phyloP scores from a whole-genome alignment of 208 protist species.

The Trypanosoma mega region DNA sequence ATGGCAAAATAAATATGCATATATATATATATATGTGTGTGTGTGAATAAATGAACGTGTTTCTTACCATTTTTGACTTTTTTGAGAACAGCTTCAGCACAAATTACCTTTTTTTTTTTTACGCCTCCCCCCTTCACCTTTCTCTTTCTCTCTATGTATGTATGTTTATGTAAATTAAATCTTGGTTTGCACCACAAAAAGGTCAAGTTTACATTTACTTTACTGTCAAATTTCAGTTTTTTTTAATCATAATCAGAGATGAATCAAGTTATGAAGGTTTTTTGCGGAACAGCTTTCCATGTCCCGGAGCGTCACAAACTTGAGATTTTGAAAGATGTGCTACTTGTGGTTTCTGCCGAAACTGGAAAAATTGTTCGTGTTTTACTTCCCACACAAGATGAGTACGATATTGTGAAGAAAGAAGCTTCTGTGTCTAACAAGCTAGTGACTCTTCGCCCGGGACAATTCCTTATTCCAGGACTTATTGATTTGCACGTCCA shows the following conservation, averaged over 20 bases:
- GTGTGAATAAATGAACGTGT: conserved; percentile 6
- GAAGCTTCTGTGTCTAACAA: conserved; percentile 27
- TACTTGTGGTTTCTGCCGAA: conserved; percentile 38
- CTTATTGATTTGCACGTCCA: conserved; percentile 95
- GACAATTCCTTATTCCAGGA: conserved; percentile 83
- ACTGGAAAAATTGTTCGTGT: conserved; percentile 48
- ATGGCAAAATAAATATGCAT: conserved; percentile 15
- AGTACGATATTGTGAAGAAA: conserved; percentile 21
- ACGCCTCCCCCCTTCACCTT: too few species aligned
- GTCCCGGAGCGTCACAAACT: conserved; percentile 39
- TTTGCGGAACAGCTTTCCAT: conserved; percentile 58
- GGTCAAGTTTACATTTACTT: conserved; percentile 14
- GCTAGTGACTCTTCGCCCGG: conserved; percentile 33
- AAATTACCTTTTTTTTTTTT: too few species aligned
- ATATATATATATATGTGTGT: conserved; percentile 17
- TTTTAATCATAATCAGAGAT: too few species aligned
- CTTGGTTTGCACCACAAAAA: conserved; percentile 3
- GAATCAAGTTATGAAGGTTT: conserved; percentile 15
- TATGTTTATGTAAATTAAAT: too few species aligned
- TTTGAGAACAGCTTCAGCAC: too few species aligned
- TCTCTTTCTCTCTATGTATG: too few species aligned
- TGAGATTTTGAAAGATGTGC: conserved; percentile 40
- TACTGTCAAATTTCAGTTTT: too few species aligned
- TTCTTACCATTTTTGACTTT: too few species aligned
- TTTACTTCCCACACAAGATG: conserved; percentile 36